Conservation (phyloP, 495 filamentous ascomycete species). For the Aspergillus incahuasiensis region DNA sequence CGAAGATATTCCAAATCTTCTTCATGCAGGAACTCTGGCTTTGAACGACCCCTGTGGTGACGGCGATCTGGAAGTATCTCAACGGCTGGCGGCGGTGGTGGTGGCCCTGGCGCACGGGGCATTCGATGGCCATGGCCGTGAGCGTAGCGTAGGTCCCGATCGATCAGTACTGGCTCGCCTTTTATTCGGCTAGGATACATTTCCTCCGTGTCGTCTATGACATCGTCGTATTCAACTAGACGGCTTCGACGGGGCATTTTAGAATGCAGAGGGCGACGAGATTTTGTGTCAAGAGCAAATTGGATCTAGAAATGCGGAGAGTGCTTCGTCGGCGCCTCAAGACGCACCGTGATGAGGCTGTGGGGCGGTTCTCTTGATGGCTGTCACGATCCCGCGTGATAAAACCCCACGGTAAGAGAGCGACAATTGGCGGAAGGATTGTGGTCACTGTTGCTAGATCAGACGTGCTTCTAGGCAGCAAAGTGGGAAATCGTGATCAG, state of each 20-base stretch:
- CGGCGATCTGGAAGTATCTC: slow-evolving; percentile 32
- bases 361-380: background rate
- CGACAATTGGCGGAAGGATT: background rate
- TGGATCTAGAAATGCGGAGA: background rate
- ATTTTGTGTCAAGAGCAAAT: background rate
- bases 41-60: slow-evolving; percentile 24
- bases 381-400: background rate
- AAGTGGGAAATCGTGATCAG: background rate
- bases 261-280: background rate
- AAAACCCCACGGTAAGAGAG: background rate
- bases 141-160: slow-evolving; percentile 22
- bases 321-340: background rate
- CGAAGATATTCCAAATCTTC: slow-evolving; percentile 11
- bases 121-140: slow-evolving; percentile 22
- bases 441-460: background rate
- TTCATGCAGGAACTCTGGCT: slow-evolving; percentile 26
- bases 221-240: slow-evolving; percentile 29
- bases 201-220: slow-evolving; percentile 26
- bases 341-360: background rate
- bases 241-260: slow-evolving; percentile 36
- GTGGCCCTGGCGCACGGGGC: slow-evolving; percentile 15
- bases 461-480: background rate
- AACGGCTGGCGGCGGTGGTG: slow-evolving; percentile 17
- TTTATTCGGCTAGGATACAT: slow-evolving; percentile 10
- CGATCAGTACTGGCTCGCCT: slow-evolving; percentile 19